phyloP scores from a whole-genome alignment of 371 early-diverging fungal species.

The Mucor mucedo region DNA sequence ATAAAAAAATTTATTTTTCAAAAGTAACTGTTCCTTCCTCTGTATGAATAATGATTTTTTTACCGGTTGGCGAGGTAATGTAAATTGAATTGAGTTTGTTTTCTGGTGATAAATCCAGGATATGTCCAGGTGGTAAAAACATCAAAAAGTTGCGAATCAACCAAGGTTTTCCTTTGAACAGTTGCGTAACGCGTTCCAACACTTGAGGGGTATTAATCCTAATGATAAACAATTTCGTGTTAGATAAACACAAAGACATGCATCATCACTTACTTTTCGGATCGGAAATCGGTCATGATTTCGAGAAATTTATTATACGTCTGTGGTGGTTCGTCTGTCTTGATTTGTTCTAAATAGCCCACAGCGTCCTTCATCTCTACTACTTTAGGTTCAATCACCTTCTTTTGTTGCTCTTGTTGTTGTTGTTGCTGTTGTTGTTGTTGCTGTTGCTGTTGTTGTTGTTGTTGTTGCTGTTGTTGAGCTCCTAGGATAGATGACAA shows the following conservation, averaged over 20 bases:
- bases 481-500: slow-evolving; percentile 17
- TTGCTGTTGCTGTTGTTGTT: background rate
- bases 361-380: slow-evolving; percentile 36
- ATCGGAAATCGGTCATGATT: slow-evolving; percentile 38
- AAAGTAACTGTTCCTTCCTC: slow-evolving; percentile 28
- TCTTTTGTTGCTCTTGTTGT: slow-evolving; percentile 4
- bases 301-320: slow-evolving; percentile 30
- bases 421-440: background rate
- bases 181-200: slow-evolving; percentile 36
- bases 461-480: background rate
- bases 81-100: slow-evolving; percentile 28
- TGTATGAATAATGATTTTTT: slow-evolving; percentile 37
- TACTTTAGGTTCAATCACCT: slow-evolving; percentile 16
- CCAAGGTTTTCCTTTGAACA: slow-evolving; percentile 40
- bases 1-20: slow-evolving; percentile 21
- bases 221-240: no score
- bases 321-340: slow-evolving; percentile 24
- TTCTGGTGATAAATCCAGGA: slow-evolving; percentile 33
- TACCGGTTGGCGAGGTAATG: slow-evolving; percentile 36
- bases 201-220: slow-evolving; percentile 46
- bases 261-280: slow-evolving; percentile 28
- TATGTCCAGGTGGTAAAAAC: slow-evolving; percentile 44
- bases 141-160: slow-evolving; percentile 41
- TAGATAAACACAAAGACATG: no score
- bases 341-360: slow-evolving; percentile 37